Evolutionary conservation across 1,139 yeast genomes (phyloP).

Genomic region (Hansenula sp.): DNA sequence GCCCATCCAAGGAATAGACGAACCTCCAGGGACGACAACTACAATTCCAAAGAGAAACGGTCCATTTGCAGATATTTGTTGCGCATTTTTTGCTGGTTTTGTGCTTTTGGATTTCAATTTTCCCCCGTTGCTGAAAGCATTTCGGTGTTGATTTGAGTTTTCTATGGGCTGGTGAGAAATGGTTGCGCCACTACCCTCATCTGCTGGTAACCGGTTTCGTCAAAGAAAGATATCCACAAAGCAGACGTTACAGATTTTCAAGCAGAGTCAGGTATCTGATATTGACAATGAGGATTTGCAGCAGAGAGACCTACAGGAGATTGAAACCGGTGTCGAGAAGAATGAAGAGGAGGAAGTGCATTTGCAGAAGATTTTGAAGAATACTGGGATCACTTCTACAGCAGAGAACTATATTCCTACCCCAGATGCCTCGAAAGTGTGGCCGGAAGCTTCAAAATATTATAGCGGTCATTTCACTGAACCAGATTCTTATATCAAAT

Average conservation of each 20-base stretch:
- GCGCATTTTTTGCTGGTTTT: too few species aligned
- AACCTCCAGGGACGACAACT: too few species aligned
- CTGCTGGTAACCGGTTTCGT: constrained; percentile 24
- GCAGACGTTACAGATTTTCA: constrained; percentile 77
- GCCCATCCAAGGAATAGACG: too few species aligned
- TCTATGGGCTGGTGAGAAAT: constrained; percentile 2
- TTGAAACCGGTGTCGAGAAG: constrained; percentile 98
- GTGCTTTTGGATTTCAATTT: too few species aligned
- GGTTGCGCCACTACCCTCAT: constrained; percentile 13
- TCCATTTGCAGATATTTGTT: too few species aligned
- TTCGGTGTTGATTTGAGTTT: background rate
- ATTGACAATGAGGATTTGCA: constrained; percentile 62
- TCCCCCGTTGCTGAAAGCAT: too few species aligned
- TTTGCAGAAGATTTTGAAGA: constrained; percentile 69
- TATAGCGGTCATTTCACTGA: constrained; percentile 65
- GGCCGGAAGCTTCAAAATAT: constrained; percentile 74
- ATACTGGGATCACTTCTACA: constrained; percentile 31
- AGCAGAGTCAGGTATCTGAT: constrained; percentile 77
- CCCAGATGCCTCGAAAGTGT: constrained; percentile 85
- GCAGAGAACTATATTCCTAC: constrained; percentile 87
- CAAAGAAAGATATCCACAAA: constrained; percentile 26
- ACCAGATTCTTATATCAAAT: constrained; percentile 80
- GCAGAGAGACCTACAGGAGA: constrained; percentile 82
- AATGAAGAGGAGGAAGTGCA: constrained; percentile 97
- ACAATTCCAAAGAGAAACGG: too few species aligned